Evolutionary conservation across 805 yeast species (phyloP), one percentile per base, ranked within the genome.

Genomic region (Yarrowia sp.): DNA sequence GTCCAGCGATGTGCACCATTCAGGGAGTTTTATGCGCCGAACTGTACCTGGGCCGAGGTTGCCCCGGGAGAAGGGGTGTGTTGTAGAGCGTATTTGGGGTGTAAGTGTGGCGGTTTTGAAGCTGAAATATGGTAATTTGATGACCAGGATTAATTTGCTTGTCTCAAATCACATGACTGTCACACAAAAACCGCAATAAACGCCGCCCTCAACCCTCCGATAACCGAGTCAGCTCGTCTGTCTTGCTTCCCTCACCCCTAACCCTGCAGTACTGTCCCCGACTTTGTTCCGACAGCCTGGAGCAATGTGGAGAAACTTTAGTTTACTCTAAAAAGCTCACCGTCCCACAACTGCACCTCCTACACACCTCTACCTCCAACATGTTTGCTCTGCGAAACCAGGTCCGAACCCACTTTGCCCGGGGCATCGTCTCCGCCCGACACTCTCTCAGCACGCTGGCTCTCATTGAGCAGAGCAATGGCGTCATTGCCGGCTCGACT

Each of bases 401-500:
- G 46, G 41, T 42, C 35, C 53, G 42, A 58, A 19, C 61, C 36
- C 36, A 25, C 47, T 13, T 38, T 38, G 61, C 47, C 36, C 61
- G 61, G 21, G 61, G 61, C 46, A 38, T 55, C 38, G 61, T 25
- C 38, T 39, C 31, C 25, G 12, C 61, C 36, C 61, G 33, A 18
- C 47, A 25, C 12, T 38, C 61, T 21, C 61, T 55, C 61, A 39
- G 47, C 47, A 90, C 97, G 0, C 78, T 92, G 69, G 87, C 96
- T 0, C 83, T 88, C 65, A 75, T 91, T 35, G 97, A 92, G 75
- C 72, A 74, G 56, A 73, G 79, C 4, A 83, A 82, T 18, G 78
- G 82, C 14, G 72, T 77, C 29, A 74, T 89, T 59, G 74, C 87
- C 1, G 83, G 94, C 12, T 82, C 88, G 4, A 82, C 96, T 6